Evolutionary conservation across 768 basidiomycete genomes (phyloP).

Genomic region (Boletus rubroflammeus): DNA sequence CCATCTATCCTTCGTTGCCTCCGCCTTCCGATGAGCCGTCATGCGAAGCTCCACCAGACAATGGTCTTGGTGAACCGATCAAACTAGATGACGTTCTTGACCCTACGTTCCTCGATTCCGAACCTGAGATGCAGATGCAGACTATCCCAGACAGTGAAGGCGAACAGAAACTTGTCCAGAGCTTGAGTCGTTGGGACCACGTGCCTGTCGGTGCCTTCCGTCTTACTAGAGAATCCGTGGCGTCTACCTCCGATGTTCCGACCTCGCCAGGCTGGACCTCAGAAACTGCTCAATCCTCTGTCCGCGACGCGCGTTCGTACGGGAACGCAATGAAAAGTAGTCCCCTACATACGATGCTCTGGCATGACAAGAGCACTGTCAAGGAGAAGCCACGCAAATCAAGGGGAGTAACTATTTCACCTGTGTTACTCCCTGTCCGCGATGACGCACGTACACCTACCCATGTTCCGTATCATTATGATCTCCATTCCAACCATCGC

Average conservation of each 20-base stretch:
- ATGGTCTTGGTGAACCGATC: constrained; percentile 47
- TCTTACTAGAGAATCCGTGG: constrained; percentile 44
- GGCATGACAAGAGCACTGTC: constrained; percentile 34
- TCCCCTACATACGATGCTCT: constrained; percentile 55
- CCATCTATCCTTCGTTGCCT: constrained; percentile 31
- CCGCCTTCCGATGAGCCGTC: constrained; percentile 36
- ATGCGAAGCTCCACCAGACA: constrained; percentile 34
- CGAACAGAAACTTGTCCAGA: constrained; percentile 42
- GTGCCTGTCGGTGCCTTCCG: constrained; percentile 73
- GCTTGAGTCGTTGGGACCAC: constrained; percentile 66
- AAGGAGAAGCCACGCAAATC: constrained; percentile 25
- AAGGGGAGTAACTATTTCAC: constrained; percentile 42
- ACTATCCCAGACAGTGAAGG: constrained; percentile 34
- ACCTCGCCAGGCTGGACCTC: constrained; percentile 30
- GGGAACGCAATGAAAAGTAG: constrained; percentile 49
- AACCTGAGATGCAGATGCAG: constrained; percentile 37
- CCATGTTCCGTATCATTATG: constrained; percentile 31
- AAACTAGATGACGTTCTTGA: constrained; percentile 75
- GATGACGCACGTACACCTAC: constrained; percentile 60
- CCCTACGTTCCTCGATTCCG: constrained; percentile 63
- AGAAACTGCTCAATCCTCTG: constrained; percentile 21
- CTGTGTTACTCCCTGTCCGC: constrained; percentile 47
- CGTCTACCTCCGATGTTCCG: constrained; percentile 26
- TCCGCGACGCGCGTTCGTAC: constrained; percentile 24
- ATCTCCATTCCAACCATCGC: constrained; percentile 36